Percentiles rank a stretch among this genome's conserved stretches.
These are phyloP conservation scores for Phytophthora sojae DNA, from an alignment of 352 stramenopile species.

Conservation along the genomic window DNA sequence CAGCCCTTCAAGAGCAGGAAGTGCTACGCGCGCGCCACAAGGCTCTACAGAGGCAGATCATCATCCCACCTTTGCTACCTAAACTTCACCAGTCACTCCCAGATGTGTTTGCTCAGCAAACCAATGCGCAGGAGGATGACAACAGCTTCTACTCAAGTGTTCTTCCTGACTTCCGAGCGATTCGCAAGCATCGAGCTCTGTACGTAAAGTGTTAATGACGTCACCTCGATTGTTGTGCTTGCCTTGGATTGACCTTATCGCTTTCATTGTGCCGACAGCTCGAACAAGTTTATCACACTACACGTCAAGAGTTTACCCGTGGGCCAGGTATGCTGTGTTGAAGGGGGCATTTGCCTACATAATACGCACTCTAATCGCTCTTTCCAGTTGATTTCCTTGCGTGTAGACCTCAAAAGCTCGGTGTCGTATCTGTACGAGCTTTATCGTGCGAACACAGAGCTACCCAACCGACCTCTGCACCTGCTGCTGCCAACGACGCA, in stretches of 20 bases:
- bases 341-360: not conserved
- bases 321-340: conserved; percentile 51
- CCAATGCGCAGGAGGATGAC: conserved; percentile 20
- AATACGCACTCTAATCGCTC: not conserved
- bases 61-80: conserved; percentile 41
- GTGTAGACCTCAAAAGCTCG: conserved; percentile 57
- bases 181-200: conserved; percentile 67
- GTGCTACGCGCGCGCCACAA: conserved; percentile 51
- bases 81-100: conserved; percentile 10
- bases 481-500: conserved; percentile 69
- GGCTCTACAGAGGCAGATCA: conserved; percentile 58
- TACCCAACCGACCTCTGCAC: conserved; percentile 67
- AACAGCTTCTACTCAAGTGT: conserved; percentile 60
- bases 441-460: conserved; percentile 69
- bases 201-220: conserved; percentile 29
- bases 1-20: conserved; percentile 52
- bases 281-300: conserved; percentile 63
- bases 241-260: not conserved
- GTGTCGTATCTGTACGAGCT: conserved; percentile 82
- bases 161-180: conserved; percentile 55
- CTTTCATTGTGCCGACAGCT: conserved; percentile 30
- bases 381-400: conserved; percentile 64
- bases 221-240: not conserved
- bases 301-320: conserved; percentile 84
- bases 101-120: not conserved